phyloP scores from a whole-genome alignment of 208 protist genomes.

The Naegleria fowleri region DNA sequence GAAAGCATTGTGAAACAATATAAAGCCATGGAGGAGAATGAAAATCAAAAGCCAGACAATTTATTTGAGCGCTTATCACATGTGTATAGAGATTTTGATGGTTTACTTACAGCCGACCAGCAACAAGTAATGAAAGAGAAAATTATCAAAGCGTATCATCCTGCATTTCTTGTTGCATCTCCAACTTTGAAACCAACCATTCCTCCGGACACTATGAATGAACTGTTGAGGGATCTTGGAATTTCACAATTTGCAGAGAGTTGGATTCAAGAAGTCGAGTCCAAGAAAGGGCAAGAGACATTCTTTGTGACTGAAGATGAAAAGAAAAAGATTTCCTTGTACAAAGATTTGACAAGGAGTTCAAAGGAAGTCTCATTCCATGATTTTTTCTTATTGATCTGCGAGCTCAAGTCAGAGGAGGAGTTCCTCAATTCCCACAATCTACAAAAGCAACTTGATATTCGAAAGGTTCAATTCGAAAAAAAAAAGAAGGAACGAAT shows the following conservation, averaged over 20 bases:
- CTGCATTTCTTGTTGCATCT: not conserved
- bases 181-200: not conserved
- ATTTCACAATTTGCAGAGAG: not conserved
- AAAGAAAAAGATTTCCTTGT: not conserved
- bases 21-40: not conserved
- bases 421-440: not conserved
- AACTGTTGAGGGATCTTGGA: not conserved
- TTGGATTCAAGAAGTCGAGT: not conserved
- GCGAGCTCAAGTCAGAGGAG: not conserved
- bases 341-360: not conserved
- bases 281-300: not conserved
- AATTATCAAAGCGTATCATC: not conserved
- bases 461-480: not conserved
- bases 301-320: not conserved
- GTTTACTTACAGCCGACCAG: not conserved
- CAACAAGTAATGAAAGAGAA: not conserved
- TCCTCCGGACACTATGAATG: not conserved
- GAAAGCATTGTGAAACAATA: not conserved
- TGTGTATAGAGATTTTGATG: not conserved
- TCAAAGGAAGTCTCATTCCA: not conserved
- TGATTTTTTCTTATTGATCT: not conserved
- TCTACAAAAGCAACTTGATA: not conserved
- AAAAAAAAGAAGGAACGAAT: not conserved
- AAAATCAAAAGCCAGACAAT: not conserved
- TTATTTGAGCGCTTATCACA: not conserved